Percentiles rank a stretch among this genome's conserved stretches.
Conservation (phyloP, 148 eudicot genomes). For the Amaranthus cruentus region DNA sequence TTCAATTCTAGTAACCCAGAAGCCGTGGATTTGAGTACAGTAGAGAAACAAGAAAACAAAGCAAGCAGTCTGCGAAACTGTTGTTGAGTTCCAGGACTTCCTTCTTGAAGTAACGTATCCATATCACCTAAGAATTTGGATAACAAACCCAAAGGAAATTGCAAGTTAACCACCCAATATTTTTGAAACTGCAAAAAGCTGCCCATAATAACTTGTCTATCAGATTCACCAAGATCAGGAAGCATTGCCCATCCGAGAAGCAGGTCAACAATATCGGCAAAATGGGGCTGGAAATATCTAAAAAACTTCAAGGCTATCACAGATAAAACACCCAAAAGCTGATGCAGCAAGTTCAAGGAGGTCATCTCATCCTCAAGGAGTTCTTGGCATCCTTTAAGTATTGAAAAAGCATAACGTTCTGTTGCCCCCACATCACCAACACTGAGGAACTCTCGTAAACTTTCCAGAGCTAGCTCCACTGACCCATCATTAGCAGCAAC, state of each 20-base stretch:
- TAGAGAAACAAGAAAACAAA: slow-evolving; percentile 76
- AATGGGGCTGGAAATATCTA: slow-evolving; percentile 83
- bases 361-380: slow-evolving; percentile 97
- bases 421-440: slow-evolving; percentile 74
- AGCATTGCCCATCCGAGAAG: slow-evolving; percentile 99
- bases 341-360: slow-evolving; percentile 63
- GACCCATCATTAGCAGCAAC: slow-evolving; percentile 42
- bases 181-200: slow-evolving; percentile 95
- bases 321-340: slow-evolving; percentile 66
- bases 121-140: slow-evolving; percentile 90
- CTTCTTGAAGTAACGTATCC: slow-evolving; percentile 89
- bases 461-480: slow-evolving; percentile 61
- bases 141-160: slow-evolving; percentile 76
- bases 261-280: slow-evolving; percentile 92
- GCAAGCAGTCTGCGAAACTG: slow-evolving; percentile 79
- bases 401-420: slow-evolving; percentile 69
- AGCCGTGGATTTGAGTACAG: slow-evolving; percentile 84
- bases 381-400: slow-evolving; percentile 84
- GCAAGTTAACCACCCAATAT: slow-evolving; percentile 83
- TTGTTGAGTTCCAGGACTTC: slow-evolving; percentile 73
- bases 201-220: slow-evolving; percentile 66
- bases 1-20: slow-evolving; percentile 87
- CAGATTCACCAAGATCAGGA: slow-evolving; percentile 78
- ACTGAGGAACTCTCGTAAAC: slow-evolving; percentile 77
- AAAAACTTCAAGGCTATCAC: slow-evolving; percentile 76